Base-by-base conservation (phyloP, 495 filamentous ascomycete genomes). In the Aspergillus sclerotiicarbonarius region DNA sequence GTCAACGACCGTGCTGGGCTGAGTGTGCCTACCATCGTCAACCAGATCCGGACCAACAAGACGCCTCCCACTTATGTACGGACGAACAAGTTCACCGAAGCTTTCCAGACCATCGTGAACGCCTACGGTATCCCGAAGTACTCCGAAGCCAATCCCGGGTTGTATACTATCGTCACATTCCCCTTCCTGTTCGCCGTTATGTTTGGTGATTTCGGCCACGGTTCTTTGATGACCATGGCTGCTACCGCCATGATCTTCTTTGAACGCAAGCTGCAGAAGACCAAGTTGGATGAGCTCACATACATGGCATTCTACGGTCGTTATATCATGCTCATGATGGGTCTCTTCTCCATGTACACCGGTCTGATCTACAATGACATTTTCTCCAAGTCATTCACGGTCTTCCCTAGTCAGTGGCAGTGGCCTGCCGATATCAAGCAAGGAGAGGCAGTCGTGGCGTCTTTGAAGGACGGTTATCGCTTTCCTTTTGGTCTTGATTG, bases 291-390 rank as follows among this genome's bases (percentile, higher is more conserved):
- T 66, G 94, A 99, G 71, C 79, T 98, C 32, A 94, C 96, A 63
- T 88, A 87, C 63, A 99, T 99, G 94, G 91, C 93, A 41, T 99
- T 95, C 78, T 99, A 95, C 64, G 94, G 94, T 61, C 88, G 94
- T 55, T 99, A 98, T 71, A 96, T 99, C 66, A 96, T 96, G 83
- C 72, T 99, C 51, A 87, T 98, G 83, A 98, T 99, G 93, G 91
- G 93, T 63, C 70, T 92, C 29, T 98, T 95, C 79, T 96, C 94
- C 30, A 88, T 99, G 65, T 99, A 92, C 67, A 99, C 94, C 33
- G 94, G 94, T 64, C 80, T 96, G 20, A 91, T 99, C 63, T 99
- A 99, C 81, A 97, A 96, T 76, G 94, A 99, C 72, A 84, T 88
- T 64, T 99, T 99, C 79, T 98, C 94, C 60, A 92, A 90, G 72